Base-by-base conservation (phyloP, 2,329 filamentous ascomycete genomes). In the Dothiorella sarmentorum region DNA sequence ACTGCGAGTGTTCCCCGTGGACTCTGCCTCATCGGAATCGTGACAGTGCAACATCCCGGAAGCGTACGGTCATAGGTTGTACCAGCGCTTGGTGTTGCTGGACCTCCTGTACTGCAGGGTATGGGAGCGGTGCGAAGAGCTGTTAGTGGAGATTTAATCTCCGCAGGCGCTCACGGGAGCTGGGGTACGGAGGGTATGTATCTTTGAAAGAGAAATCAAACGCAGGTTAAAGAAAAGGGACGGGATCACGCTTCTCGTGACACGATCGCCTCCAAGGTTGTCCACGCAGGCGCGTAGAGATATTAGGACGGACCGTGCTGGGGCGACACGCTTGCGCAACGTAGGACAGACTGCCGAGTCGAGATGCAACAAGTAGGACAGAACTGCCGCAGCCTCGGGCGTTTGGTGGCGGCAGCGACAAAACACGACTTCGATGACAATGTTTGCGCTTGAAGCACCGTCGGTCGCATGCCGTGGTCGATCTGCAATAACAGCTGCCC, bases 271-370 rank as follows among this genome's bases (percentile, higher is more conserved):
- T 20, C 49, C 33, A 5, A 35, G 49, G 24, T 11, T 40, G 35
- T 24, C 29, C 20, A 17, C 22, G 29, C 35, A 38, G 49, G 49
- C 49, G 49, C 49, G 35, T 53, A 53, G 49, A 38, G 15, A 40
- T 40, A 53, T 52, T 52, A 33, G 13, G 33, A 33, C 33, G 47
- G 31, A 37, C 45, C 29, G 26, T 56, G 38, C 52, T 22, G 38
- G 11, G 22, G 40, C 53, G 53, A 37, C 20, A 24, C 55, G 42
- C 55, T 58, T 18, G 43, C 31, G 44, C 26, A 47, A 58, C 55
- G 55, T 58, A 22, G 55, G 55, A 57, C 55, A 49, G 42, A 27
- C 31, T 37, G n/a, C n/a, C n/a, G n/a, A n/a, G n/a, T n/a, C n/a
- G n/a, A n/a, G n/a, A n/a, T n/a, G n/a, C n/a, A n/a, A n/a, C 24